These are phyloP conservation scores for Aspergillus bertholletiae DNA, from an alignment of 495 filamentous ascomycete genomes.

Conservation along the genomic window DNA sequence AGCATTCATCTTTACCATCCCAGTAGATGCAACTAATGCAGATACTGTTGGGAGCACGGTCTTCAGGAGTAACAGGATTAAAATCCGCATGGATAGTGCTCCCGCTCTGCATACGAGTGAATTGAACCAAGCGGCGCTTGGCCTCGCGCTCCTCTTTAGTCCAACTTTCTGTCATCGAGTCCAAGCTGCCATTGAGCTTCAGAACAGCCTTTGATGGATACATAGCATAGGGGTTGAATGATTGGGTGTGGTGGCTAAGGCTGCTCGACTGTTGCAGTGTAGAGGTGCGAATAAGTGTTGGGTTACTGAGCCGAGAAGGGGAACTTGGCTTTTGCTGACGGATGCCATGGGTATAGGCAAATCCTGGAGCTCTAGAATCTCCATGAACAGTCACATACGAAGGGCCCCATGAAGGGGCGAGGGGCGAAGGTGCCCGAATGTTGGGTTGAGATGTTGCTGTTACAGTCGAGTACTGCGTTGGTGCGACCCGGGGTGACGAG, in stretches of 20 bases:
- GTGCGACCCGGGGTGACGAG: conserved; percentile 27
- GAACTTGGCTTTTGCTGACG: conserved; percentile 36
- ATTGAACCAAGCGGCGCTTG: conserved; percentile 79
- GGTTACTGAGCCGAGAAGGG: conserved; percentile 50
- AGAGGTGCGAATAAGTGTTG: conserved; percentile 77
- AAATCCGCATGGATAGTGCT: conserved; percentile 71
- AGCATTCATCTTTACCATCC: conserved; percentile 86
- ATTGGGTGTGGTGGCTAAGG: conserved; percentile 38
- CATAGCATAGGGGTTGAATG: conserved; percentile 77
- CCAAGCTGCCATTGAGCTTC: conserved; percentile 79
- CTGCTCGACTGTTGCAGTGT: conserved; percentile 60
- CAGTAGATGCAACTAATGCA: conserved; percentile 92
- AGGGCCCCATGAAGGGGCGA: conserved; percentile 44
- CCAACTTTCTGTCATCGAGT: conserved; percentile 77
- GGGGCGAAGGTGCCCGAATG: conserved; percentile 39
- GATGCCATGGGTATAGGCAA: conserved; percentile 29
- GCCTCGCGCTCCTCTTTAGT: conserved; percentile 70
- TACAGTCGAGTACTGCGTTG: conserved; percentile 27
- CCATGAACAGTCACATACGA: conserved; percentile 30
- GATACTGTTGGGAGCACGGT: conserved; percentile 66
- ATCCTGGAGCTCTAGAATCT: conserved; percentile 27
- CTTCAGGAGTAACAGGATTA: conserved; percentile 63
- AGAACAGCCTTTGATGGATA: conserved; percentile 85
- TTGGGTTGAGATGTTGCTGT: conserved; percentile 32
- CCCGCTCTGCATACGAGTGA: conserved; percentile 73